Conservation (phyloP, 164 flowering plant species). For the Amborella trichopoda region DNA sequence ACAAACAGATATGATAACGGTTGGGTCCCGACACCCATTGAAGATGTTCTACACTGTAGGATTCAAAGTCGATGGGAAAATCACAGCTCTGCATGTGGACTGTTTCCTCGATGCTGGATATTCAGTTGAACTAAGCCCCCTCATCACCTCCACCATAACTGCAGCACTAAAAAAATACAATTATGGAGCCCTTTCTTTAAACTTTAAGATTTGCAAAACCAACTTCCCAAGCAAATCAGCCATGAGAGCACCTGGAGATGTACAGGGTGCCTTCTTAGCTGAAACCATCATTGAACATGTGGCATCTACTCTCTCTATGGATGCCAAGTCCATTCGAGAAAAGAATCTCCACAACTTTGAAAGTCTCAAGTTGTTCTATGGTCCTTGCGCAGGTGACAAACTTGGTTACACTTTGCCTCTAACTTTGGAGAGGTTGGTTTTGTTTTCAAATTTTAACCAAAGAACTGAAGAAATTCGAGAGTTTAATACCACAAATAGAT, state of each 20-base stretch:
- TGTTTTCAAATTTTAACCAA: conserved; percentile 30
- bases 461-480: conserved; percentile 31
- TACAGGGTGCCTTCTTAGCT: conserved; percentile 71
- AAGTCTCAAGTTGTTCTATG: conserved; percentile 46
- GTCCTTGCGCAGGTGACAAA: conserved; percentile 28
- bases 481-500: conserved; percentile 43
- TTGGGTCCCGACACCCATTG: conserved; percentile 94
- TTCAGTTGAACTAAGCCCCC: conserved; percentile 49
- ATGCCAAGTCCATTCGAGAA: conserved; percentile 49
- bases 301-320: conserved; percentile 64
- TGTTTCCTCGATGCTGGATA: conserved; percentile 64
- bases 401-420: conserved; percentile 61
- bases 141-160: conserved; percentile 33
- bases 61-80: conserved; percentile 72
- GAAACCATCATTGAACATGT: conserved; percentile 80
- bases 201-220: conserved; percentile 72
- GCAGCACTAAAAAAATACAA: conserved; percentile 55
- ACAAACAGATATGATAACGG: conserved; percentile 76
- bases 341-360: conserved; percentile 55
- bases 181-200: conserved; percentile 84
- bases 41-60: conserved; percentile 68
- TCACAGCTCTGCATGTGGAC: conserved; percentile 61
- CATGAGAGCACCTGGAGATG: conserved; percentile 88
- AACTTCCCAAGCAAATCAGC: conserved; percentile 65
- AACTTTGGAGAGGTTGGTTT: conserved; percentile 46